phyloP scores from a whole-genome alignment of 495 filamentous ascomycete species.

The Schizothecium vesticola region DNA sequence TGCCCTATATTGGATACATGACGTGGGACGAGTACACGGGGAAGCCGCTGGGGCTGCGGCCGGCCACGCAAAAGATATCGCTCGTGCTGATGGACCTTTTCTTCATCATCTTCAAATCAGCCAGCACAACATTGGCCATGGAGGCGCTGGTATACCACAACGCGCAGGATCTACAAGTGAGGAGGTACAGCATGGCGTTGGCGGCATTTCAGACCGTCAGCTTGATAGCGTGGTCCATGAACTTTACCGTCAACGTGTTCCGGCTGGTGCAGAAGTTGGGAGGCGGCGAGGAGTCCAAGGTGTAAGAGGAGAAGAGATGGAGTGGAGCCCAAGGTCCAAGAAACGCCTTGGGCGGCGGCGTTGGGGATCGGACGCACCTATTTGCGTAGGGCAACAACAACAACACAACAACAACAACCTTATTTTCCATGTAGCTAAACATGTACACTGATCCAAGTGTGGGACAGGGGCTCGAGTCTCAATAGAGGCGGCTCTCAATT shows the following conservation, averaged over 20 bases:
- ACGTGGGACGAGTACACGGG: conserved; percentile 95
- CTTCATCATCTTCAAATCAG: conserved; percentile 94
- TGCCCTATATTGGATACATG: conserved; percentile 88
- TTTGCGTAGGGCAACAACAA: background rate
- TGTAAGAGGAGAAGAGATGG: background rate
- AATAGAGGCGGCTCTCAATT: background rate
- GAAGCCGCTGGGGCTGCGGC: conserved; percentile 83
- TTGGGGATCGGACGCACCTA: background rate
- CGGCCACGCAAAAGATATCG: conserved; percentile 74
- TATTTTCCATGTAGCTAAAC: conserved; percentile 5
- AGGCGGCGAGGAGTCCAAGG: conserved; percentile 41
- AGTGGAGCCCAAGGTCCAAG: background rate
- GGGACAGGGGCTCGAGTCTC: background rate
- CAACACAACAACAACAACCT: background rate
- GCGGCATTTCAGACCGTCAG: conserved; percentile 77
- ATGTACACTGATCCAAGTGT: background rate
- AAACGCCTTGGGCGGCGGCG: background rate
- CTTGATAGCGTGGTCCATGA: conserved; percentile 81
- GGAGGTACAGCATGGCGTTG: conserved; percentile 68
- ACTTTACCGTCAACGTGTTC: conserved; percentile 83
- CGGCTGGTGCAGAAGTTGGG: conserved; percentile 73
- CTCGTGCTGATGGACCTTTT: conserved; percentile 86
- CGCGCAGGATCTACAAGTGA: conserved; percentile 45
- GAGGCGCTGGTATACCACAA: conserved; percentile 69
- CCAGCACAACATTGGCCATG: conserved; percentile 86